A percentile compares a stretch with the other conserved stretches of the same genome.
phyloP scores from a whole-genome alignment of 2,329 filamentous ascomycete species.

The Uncinocarpus reesii region DNA sequence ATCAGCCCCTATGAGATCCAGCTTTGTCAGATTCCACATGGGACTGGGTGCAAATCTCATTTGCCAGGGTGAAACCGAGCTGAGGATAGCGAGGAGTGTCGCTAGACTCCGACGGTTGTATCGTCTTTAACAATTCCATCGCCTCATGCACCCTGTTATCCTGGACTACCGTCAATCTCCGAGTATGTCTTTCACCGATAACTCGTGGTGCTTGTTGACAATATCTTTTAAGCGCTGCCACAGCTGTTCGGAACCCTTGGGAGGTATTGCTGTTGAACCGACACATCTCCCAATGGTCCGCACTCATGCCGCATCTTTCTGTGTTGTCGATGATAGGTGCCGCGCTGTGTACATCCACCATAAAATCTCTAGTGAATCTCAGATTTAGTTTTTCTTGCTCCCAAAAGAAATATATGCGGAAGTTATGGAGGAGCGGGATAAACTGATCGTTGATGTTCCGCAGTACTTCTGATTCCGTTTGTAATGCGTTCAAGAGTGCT shows the following conservation, averaged over 20 bases:
- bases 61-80: too few species aligned
- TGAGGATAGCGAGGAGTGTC: too few species aligned
- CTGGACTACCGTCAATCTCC: too few species aligned
- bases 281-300: conserved; percentile 25
- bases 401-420: conserved; percentile 29
- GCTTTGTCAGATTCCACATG: too few species aligned
- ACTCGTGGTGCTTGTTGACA: background rate
- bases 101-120: too few species aligned
- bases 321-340: conserved; percentile 28
- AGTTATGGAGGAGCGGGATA: conserved; percentile 29
- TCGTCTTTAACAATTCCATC: too few species aligned
- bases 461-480: conserved; percentile 36
- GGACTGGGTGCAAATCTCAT: too few species aligned
- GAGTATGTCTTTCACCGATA: too few species aligned
- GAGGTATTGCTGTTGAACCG: conserved; percentile 22
- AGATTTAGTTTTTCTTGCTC: conserved; percentile 31
- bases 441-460: conserved; percentile 34
- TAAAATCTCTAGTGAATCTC: conserved; percentile 26
- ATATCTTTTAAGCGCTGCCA: background rate
- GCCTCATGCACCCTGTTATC: too few species aligned
- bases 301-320: conserved; percentile 27
- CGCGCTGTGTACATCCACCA: conserved; percentile 26
- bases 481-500: conserved; percentile 45
- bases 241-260: conserved; percentile 20
- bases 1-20: too few species aligned